Base-by-base conservation (phyloP, 441 rosid species). In the Breynia disticha region DNA sequence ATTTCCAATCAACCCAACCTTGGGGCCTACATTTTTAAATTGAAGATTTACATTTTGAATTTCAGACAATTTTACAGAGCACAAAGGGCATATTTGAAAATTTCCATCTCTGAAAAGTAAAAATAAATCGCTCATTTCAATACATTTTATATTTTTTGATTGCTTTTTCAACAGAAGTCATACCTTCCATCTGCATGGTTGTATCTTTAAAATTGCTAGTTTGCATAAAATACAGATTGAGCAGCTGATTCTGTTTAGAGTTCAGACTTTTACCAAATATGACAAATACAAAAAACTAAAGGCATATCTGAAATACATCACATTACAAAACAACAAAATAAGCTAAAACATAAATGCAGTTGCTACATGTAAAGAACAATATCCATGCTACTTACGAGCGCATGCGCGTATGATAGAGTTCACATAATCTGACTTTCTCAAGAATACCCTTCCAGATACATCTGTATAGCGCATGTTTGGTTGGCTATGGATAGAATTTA, bases 361-460 rank as follows among this genome's bases (percentile, higher is more conserved):
- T 21, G 24, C 16, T 24, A 11, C 18, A 21, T 48, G 18, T 12
- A 8, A 37, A 32, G 46, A 51, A 5, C 42, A 28, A 46, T 46
- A 56, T 15, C 42, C 47, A 19, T 16, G 18, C 1, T 62, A 80
- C 98, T 80, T 80, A 91, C 98, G 89, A 64, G 94, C 90, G 73
- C 94, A 88, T 44, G 94, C 81, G 44, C 95, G 81, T 63, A 88
- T 80, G 60, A 88, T 72, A 43, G 90, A 77, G 62, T 83, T 79
- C 72, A 88, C 81, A 67, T 82, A 93, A 57, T 86, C 96, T 16
- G 86, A 71, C 74, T 87, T 90, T 74, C 81, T 82, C 0, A 75
- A 66, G 58, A 80, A 90, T 59, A 90, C 74, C 65, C 72, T 81
- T 62, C 96, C 98, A 13, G 73, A 57, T 64, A 66, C 68, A 71